phyloP scores from a whole-genome alignment of 306 rosid genomes.

The Lablab purpureus region DNA sequence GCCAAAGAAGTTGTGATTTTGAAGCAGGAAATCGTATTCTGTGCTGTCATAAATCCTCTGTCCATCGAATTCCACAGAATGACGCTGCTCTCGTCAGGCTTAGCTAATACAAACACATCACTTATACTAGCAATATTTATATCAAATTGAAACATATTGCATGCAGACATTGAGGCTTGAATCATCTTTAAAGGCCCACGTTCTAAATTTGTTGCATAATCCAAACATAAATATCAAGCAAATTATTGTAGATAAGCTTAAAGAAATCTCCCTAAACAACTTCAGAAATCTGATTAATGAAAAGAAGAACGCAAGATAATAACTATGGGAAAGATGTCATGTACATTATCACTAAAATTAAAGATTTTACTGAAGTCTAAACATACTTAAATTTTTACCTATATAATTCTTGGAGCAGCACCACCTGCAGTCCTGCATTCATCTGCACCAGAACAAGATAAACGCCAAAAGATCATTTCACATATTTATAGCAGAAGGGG shows the following conservation, averaged over 20 bases:
- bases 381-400: constrained; percentile 55
- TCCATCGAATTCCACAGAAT: constrained; percentile 33
- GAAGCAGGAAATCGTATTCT: constrained; percentile 19
- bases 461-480: constrained; percentile 42
- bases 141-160: too few species aligned
- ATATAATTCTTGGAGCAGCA: constrained; percentile 38
- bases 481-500: constrained; percentile 51
- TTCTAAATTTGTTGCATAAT: constrained; percentile 8
- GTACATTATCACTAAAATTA: neutral
- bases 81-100: constrained; percentile 25
- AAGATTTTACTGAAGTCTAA: neutral
- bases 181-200: neutral
- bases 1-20: neutral
- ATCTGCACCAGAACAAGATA: constrained; percentile 41
- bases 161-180: neutral
- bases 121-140: neutral
- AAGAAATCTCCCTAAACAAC: constrained; percentile 4
- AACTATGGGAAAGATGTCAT: neutral
- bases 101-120: constrained; percentile 33
- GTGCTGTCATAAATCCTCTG: constrained; percentile 31
- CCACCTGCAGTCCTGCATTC: constrained; percentile 13
- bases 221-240: constrained; percentile 1
- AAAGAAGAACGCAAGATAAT: neutral
- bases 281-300: constrained; percentile 4
- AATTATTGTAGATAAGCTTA: constrained; percentile 8